phyloP scores from a whole-genome alignment of 169 alveolate species.

The Eimeria acervulina region DNA sequence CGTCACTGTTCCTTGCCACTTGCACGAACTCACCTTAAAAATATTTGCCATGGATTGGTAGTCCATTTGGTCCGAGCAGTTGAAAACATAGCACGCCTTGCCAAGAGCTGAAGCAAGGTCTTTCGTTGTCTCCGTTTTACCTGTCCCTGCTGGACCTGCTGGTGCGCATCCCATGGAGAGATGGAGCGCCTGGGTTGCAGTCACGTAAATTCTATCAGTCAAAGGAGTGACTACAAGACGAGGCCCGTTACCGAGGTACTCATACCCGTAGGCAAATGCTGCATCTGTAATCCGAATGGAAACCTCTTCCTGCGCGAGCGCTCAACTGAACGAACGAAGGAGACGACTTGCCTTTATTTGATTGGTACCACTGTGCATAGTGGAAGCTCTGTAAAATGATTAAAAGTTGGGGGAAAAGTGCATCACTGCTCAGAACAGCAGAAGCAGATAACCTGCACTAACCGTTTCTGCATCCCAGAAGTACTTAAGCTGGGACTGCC shows the following conservation, averaged over 20 bases:
- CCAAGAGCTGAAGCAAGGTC: slow-evolving; percentile 94
- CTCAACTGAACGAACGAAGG: not conserved
- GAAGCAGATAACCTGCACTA: not conserved
- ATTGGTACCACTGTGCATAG: not conserved
- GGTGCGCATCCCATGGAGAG: slow-evolving; percentile 99
- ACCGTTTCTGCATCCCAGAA: slow-evolving; percentile 90
- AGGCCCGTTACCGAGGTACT: slow-evolving; percentile 98
- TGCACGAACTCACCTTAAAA: slow-evolving; percentile 92
- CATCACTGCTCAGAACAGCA: not conserved
- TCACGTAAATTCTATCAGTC: slow-evolving; percentile 98
- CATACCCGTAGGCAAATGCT: slow-evolving; percentile 96
- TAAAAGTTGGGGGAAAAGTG: not conserved
- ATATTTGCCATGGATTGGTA: slow-evolving; percentile 98
- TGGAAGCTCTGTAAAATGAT: not conserved
- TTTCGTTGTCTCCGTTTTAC: slow-evolving; percentile 96
- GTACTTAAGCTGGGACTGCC: slow-evolving; percentile 98
- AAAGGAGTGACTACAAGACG: slow-evolving; percentile 98
- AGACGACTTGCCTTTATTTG: not conserved
- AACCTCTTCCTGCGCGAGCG: slow-evolving; percentile 89
- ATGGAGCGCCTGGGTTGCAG: slow-evolving; percentile 98
- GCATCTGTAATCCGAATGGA: slow-evolving; percentile 96
- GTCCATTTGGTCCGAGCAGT: slow-evolving; percentile 98
- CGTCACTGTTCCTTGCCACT: not conserved
- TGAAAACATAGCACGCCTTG: slow-evolving; percentile 97
- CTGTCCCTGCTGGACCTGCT: slow-evolving; percentile 99